phyloP scores from a whole-genome alignment of 257 asterid species.

The Dorcoceras hygrometricum region DNA sequence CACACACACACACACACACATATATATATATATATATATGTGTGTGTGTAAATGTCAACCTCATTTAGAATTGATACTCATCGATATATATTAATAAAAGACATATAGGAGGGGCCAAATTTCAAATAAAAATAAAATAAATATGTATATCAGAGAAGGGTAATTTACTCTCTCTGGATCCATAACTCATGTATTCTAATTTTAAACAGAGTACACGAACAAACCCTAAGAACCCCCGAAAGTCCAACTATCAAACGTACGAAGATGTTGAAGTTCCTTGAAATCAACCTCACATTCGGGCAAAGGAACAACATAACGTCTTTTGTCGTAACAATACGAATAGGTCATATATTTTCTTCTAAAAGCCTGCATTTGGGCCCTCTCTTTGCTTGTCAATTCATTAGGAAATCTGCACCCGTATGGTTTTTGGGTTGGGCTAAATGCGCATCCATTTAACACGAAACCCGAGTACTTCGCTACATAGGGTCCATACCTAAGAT shows the following conservation, averaged over 20 bases:
- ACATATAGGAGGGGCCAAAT: too few species aligned
- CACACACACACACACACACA: too few species aligned
- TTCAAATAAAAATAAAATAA: too few species aligned
- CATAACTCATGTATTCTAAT: neutral
- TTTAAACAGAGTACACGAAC: neutral
- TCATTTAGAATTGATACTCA: too few species aligned
- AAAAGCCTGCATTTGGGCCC: conserved; percentile 26
- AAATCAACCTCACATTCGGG: conserved; percentile 39
- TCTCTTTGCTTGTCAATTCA: conserved; percentile 22
- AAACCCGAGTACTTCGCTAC: conserved; percentile 34
- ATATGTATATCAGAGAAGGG: too few species aligned
- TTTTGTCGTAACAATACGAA: conserved; percentile 37
- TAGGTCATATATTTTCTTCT: conserved; percentile 35
- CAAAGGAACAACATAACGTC: conserved; percentile 30
- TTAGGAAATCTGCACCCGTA: neutral
- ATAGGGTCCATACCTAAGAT: conserved; percentile 34
- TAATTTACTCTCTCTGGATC: too few species aligned
- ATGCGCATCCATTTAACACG: conserved; percentile 32
- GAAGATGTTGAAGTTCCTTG: conserved; percentile 31
- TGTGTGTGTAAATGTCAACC: too few species aligned
- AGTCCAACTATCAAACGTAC: conserved; percentile 31
- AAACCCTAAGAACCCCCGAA: conserved; percentile 3
- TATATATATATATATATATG: too few species aligned
- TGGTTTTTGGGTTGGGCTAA: neutral
- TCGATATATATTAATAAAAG: too few species aligned